Base-by-base conservation (phyloP, 2,329 filamentous ascomycete genomes). In the Paraconiothyrium sp. region DNA sequence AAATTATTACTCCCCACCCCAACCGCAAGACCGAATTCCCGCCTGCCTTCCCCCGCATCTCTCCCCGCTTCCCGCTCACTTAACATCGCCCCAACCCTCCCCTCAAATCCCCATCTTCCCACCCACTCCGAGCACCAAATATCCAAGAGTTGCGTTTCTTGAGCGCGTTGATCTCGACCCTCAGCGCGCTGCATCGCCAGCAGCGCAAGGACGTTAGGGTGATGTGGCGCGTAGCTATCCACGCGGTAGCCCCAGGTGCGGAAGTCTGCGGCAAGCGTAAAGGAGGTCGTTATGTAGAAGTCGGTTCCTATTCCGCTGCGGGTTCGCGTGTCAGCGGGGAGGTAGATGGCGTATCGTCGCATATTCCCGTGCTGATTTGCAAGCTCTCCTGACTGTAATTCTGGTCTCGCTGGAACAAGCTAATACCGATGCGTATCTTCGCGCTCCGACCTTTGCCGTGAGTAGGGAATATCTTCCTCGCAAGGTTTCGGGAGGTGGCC, bases 211-310 rank as follows among this genome's bases (percentile, higher is more conserved):
- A 44, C 39, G 30, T 46, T 35, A 20, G 24, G 41, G 10, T 55
- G 52, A 2, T 7, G 14, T 14, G 20, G 30, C 6, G 24, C 10
- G n/a, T 55, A 55, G 11, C 39, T 35, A 8, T 54, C 39, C 7
- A 59, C 57, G 24, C 39, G 24, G 32, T 59, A 47, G 37, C 48
- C 48, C 57, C 48, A 59, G 37, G 13, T 11, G 35, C 30, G 24
- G 48, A 59, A 59, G 41, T 59, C 57, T 6, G 34, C 39, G 27
- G 49, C 49, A 8, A 54, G 32, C 13, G 37, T 24, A 24, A n/a
- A 10, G 8, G 49, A 54, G n/a, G 48, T 41, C 2, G 39, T 41
- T 9, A 41, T 2, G 39, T 41, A 41, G 27, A 30, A 4, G 27
- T 6, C 27, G 27, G 27, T 30, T 6, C 20, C 20, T 20, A 20